A percentile compares a stretch with the other conserved stretches of the same genome.
These are phyloP conservation scores for Sugiyamaella neomexicana DNA, from an alignment of 1,139 yeast genomes.

Conservation along the genomic window DNA sequence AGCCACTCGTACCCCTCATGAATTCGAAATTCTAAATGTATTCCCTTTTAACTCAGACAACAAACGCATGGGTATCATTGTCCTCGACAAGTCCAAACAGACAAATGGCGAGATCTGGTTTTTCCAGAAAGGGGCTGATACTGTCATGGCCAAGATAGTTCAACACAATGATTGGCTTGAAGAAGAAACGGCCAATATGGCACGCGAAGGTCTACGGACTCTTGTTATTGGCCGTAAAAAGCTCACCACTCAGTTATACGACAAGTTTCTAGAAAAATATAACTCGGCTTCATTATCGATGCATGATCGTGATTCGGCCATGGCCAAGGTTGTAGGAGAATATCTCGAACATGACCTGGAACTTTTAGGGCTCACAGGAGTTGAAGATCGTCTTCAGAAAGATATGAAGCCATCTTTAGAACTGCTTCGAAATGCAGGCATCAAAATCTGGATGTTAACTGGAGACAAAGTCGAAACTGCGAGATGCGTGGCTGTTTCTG, in stretches of 20 bases:
- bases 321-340: slow-evolving; percentile 66
- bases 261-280: slow-evolving; percentile 64
- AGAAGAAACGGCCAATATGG: slow-evolving; percentile 97
- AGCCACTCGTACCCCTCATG: slow-evolving; percentile 53
- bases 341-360: slow-evolving; percentile 83
- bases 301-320: slow-evolving; percentile 71
- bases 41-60: slow-evolving; percentile 96
- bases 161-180: slow-evolving; percentile 92
- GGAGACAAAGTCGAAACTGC: slow-evolving; percentile 99
- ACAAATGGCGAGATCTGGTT: slow-evolving; percentile 72
- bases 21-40: slow-evolving; percentile 70
- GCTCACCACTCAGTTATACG: slow-evolving; percentile 54
- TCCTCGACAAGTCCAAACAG: slow-evolving; percentile 51
- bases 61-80: slow-evolving; percentile 92
- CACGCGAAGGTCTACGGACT: slow-evolving; percentile 95
- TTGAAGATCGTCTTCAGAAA: slow-evolving; percentile 89
- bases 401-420: slow-evolving; percentile 93
- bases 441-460: slow-evolving; percentile 98
- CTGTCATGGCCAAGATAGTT: slow-evolving; percentile 88
- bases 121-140: slow-evolving; percentile 92
- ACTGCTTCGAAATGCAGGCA: slow-evolving; percentile 89
- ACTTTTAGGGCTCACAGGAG: slow-evolving; percentile 91
- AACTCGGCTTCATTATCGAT: slow-evolving; percentile 73
- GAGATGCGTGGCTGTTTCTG: slow-evolving; percentile 91
- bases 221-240: slow-evolving; percentile 86